These are phyloP conservation scores for Talaromyces sp. DNA, from an alignment of 2,329 filamentous ascomycete genomes.

Conservation along the genomic window DNA sequence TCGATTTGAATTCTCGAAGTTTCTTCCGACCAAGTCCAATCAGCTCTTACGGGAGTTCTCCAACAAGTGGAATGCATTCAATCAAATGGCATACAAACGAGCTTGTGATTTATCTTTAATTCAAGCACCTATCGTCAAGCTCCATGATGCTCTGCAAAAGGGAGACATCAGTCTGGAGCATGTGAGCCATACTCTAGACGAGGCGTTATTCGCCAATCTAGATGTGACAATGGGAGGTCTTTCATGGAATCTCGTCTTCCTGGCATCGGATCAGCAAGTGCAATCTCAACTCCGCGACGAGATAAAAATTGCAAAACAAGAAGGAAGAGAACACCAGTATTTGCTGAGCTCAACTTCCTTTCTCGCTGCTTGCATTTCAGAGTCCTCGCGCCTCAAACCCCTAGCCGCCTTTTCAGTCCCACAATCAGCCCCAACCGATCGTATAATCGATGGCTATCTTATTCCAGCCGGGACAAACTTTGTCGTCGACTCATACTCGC, in stretches of 20 bases:
- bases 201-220: neutral
- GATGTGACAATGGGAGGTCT: conserved; percentile 1
- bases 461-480: neutral
- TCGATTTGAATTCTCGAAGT: neutral
- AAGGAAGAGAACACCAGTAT: too few species aligned
- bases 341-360: neutral
- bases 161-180: neutral
- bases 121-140: neutral
- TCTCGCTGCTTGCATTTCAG: neutral
- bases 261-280: neutral
- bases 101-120: neutral
- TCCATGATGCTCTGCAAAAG: neutral
- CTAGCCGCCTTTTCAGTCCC: conserved; percentile 5
- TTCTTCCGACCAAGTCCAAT: neutral
- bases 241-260: conserved; percentile 2
- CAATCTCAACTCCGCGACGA: neutral
- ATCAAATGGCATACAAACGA: neutral
- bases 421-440: conserved; percentile 3
- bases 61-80: neutral
- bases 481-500: neutral
- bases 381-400: conserved; percentile 5
- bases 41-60: neutral
- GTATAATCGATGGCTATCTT: neutral
- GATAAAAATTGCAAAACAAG: conserved; percentile 2
- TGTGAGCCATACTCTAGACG: neutral